Conservation (phyloP, 306 rosid species). For the Quercus agrifolia region DNA sequence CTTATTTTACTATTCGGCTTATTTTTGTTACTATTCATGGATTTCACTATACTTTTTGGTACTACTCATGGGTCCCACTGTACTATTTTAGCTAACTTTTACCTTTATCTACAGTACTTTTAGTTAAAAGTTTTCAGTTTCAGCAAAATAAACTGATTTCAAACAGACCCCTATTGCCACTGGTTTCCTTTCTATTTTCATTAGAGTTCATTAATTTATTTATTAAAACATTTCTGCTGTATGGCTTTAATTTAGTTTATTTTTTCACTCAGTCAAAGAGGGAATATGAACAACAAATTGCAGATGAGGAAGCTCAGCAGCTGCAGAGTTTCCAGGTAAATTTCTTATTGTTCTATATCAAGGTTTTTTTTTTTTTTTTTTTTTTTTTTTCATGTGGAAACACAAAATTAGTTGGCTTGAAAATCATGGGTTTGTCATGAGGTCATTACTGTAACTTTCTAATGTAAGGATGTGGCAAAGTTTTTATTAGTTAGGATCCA, state of each 20-base stretch:
- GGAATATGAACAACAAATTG: slow-evolving; percentile 76
- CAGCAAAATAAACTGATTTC: too few relatives aligned
- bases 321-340: slow-evolving; percentile 72
- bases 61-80: fast-evolving
- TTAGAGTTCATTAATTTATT: not conserved
- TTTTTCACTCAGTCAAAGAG: slow-evolving; percentile 53
- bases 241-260: not conserved
- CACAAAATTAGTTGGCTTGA: not conserved
- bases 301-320: slow-evolving; percentile 69
- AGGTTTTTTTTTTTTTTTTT: not conserved
- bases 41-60: too few relatives aligned
- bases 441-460: not conserved
- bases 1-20: too few relatives aligned
- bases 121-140: too few relatives aligned
- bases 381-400: not conserved
- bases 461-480: not conserved
- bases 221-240: too few relatives aligned
- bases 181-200: not conserved
- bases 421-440: not conserved
- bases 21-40: too few relatives aligned
- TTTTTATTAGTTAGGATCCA: not conserved
- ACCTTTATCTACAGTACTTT: too few relatives aligned
- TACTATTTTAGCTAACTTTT: too few relatives aligned
- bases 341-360: slow-evolving; percentile 4
- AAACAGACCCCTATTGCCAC: not conserved